Evolutionary conservation across 495 filamentous ascomycete genomes (phyloP).

Genomic region (Neurospora sublineolata): DNA sequence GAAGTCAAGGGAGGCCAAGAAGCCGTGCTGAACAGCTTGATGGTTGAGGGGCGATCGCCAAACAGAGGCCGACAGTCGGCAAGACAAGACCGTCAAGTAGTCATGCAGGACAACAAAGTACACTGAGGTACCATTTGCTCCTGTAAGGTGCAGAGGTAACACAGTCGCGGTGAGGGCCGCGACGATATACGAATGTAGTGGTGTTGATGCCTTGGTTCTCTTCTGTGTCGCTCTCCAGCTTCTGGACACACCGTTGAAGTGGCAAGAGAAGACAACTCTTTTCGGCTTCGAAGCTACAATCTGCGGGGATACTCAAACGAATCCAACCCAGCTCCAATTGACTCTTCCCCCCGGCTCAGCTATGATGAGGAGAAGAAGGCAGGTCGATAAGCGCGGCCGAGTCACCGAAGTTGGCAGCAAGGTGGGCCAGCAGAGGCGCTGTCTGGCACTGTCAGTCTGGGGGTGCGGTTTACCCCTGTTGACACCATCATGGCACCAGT

Average conservation of each 20-base stretch:
- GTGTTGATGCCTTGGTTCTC: neutral
- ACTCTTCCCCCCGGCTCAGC: neutral
- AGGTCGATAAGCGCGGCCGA: neutral
- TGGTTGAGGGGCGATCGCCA: constrained; percentile 16
- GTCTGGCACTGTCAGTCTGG: neutral
- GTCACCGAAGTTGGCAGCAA: neutral
- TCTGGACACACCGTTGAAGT: neutral
- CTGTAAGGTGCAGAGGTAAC: constrained; percentile 12
- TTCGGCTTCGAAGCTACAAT: neutral
- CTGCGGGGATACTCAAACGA: neutral
- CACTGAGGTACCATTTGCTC: constrained; percentile 4
- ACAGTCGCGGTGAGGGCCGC: constrained; percentile 4
- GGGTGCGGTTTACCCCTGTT: constrained; percentile 6
- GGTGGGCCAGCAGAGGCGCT: neutral
- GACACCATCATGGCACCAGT: constrained; percentile 1
- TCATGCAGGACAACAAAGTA: constrained; percentile 23
- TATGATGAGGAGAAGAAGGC: neutral
- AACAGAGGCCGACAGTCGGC: constrained; percentile 14
- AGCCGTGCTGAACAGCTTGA: constrained; percentile 6
- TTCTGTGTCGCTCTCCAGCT: neutral
- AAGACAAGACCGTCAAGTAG: constrained; percentile 15
- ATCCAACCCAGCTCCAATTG: neutral
- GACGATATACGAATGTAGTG: neutral
- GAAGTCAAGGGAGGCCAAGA: neutral
- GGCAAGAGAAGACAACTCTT: neutral